Conservation (phyloP, 768 basidiomycete genomes). For the Russula sp. region DNA sequence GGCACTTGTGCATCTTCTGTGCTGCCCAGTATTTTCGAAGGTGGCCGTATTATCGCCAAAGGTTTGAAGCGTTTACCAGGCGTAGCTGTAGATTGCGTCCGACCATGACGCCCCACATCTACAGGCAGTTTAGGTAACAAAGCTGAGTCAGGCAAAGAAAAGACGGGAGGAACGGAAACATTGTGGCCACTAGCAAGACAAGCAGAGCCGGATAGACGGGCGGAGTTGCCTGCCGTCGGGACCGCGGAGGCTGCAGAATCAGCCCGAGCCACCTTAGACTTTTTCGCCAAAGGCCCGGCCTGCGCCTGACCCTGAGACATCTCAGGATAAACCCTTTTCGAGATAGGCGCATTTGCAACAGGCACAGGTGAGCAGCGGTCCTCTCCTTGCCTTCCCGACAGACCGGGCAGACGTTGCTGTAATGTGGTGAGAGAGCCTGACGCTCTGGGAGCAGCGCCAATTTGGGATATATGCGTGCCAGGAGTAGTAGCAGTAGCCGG, state of each 20-base stretch:
- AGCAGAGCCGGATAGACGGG: neutral
- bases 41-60: neutral
- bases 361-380: neutral
- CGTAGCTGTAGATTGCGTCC: neutral
- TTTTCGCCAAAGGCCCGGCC: neutral
- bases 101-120: neutral
- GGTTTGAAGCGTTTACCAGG: conserved; percentile 17
- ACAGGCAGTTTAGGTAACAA: neutral
- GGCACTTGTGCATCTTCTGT: neutral
- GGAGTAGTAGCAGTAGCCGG: neutral
- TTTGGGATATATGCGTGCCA: conserved; percentile 7
- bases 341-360: neutral
- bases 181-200: neutral
- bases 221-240: neutral
- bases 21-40: neutral
- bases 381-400: neutral
- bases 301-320: neutral
- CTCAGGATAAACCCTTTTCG: neutral
- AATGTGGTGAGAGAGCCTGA: neutral
- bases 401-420: neutral
- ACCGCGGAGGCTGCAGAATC: neutral
- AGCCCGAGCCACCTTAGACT: neutral
- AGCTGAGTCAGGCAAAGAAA: neutral
- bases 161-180: neutral
- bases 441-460: neutral